A percentile compares a stretch with the other conserved stretches of the same genome.
phyloP scores from a whole-genome alignment of 2,329 filamentous ascomycete genomes.

The Dactylellina parvicollis region DNA sequence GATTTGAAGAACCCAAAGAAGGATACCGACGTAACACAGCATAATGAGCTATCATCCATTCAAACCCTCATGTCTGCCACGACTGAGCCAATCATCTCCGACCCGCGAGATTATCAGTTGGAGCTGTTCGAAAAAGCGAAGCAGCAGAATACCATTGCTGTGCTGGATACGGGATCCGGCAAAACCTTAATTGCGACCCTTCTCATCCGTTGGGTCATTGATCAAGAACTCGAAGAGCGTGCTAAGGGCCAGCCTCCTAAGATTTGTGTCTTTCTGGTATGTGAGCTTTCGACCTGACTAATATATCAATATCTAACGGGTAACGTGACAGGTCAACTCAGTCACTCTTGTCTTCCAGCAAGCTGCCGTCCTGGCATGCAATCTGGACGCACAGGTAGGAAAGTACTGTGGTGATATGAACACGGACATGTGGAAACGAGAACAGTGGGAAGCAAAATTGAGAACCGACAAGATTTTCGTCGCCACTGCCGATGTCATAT shows the following conservation, averaged over 20 bases:
- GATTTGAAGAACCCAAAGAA: slow-evolving; percentile 26
- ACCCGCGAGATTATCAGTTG: slow-evolving; percentile 87
- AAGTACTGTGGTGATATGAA: slow-evolving; percentile 78
- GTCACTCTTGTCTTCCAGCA: slow-evolving; percentile 93
- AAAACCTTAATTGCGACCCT: slow-evolving; percentile 97
- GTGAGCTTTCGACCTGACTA: slow-evolving; percentile 28
- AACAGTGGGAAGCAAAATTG: slow-evolving; percentile 63
- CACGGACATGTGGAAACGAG: slow-evolving; percentile 69
- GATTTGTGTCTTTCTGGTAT: slow-evolving; percentile 84
- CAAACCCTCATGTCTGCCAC: slow-evolving; percentile 30
- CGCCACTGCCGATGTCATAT: slow-evolving; percentile 88
- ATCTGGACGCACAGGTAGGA: slow-evolving; percentile 78
- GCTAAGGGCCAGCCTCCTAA: slow-evolving; percentile 69
- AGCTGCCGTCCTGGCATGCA: slow-evolving; percentile 79
- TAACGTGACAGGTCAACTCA: slow-evolving; percentile 71
- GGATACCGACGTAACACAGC: slow-evolving; percentile 9
- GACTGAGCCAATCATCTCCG: slow-evolving; percentile 72
- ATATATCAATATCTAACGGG: not conserved
- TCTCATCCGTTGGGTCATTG: slow-evolving; percentile 78
- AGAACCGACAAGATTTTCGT: slow-evolving; percentile 75
- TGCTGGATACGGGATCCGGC: slow-evolving; percentile 91
- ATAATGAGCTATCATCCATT: slow-evolving; percentile 35
- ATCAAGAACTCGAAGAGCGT: slow-evolving; percentile 78
- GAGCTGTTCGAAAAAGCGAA: slow-evolving; percentile 92
- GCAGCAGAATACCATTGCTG: slow-evolving; percentile 84